phyloP scores from a whole-genome alignment of 23 red algal genomes.

The Gracilaria caudata region DNA sequence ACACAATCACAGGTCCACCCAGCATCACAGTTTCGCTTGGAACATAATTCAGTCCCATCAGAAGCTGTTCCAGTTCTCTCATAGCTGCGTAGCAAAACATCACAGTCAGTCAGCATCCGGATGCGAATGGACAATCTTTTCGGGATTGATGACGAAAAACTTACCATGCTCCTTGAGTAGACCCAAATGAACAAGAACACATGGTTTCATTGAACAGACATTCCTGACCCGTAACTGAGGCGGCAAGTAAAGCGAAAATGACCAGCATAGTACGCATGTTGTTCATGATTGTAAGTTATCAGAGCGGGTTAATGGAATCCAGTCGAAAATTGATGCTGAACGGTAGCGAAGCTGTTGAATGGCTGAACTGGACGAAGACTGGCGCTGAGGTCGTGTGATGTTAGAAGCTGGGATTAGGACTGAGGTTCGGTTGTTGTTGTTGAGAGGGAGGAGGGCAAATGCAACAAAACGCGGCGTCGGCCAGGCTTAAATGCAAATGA shows the following conservation, averaged over 20 bases:
- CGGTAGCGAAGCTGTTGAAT: background rate
- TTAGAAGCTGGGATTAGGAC: background rate
- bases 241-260: background rate
- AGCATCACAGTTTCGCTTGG: constrained; percentile 41
- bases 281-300: background rate
- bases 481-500: constrained; percentile 33
- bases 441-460: background rate
- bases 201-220: constrained; percentile 58
- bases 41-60: constrained; percentile 37
- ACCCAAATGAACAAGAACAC: constrained; percentile 63
- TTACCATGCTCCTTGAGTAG: constrained; percentile 50
- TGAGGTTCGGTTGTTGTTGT: background rate
- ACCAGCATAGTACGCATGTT: background rate
- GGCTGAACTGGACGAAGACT: background rate
- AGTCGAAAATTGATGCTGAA: background rate
- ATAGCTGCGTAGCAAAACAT: constrained; percentile 7
- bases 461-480: background rate
- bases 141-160: background rate
- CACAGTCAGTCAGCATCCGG: background rate
- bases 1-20: constrained; percentile 54
- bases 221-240: constrained; percentile 16
- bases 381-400: background rate
- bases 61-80: constrained; percentile 25
- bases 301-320: background rate
- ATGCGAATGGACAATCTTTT: background rate